Percentiles rank a stretch among this genome's conserved stretches.
Evolutionary conservation across 441 rosid species (phyloP).

Genomic region (Pelargonium citronellum): DNA sequence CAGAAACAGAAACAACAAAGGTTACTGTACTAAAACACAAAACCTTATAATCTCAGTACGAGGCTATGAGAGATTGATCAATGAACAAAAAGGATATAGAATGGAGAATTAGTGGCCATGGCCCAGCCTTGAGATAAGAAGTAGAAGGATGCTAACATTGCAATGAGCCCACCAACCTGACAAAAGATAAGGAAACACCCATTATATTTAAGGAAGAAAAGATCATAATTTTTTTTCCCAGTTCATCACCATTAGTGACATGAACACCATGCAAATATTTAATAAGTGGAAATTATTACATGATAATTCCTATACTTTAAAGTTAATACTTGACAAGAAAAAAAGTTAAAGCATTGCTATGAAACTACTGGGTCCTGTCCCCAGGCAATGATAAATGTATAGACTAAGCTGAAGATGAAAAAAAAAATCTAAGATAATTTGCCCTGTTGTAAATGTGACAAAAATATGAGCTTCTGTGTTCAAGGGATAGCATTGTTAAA

Average conservation of each 20-base stretch:
- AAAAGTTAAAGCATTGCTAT: no score
- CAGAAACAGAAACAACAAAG: conserved; percentile 1
- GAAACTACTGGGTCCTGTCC: not conserved
- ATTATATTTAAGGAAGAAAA: conserved; percentile 13
- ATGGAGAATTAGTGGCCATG: conserved; percentile 64
- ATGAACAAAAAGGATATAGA: conserved; percentile 58
- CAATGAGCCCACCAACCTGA: conserved; percentile 85
- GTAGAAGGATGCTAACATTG: conserved; percentile 78
- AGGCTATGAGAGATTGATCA: conserved; percentile 10
- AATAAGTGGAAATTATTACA: not conserved
- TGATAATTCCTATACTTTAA: not conserved
- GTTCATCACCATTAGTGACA: not conserved
- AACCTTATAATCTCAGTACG: conserved; percentile 13
- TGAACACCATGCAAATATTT: not conserved
- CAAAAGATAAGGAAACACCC: conserved; percentile 19
- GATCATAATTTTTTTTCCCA: not conserved
- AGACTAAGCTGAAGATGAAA: not conserved
- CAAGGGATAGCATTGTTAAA: conserved; percentile 11
- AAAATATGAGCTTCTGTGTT: conserved; percentile 1
- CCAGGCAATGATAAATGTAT: conserved; percentile 1
- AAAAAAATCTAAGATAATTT: not conserved
- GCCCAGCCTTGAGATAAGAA: conserved; percentile 97
- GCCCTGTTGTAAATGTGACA: not conserved
- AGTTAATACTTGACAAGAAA: not conserved
- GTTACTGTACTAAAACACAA: not conserved